Evolutionary conservation across 2,329 filamentous ascomycete species (phyloP), one percentile per base, ranked within the genome.

Genomic region (Emmonsiellopsis sp.): DNA sequence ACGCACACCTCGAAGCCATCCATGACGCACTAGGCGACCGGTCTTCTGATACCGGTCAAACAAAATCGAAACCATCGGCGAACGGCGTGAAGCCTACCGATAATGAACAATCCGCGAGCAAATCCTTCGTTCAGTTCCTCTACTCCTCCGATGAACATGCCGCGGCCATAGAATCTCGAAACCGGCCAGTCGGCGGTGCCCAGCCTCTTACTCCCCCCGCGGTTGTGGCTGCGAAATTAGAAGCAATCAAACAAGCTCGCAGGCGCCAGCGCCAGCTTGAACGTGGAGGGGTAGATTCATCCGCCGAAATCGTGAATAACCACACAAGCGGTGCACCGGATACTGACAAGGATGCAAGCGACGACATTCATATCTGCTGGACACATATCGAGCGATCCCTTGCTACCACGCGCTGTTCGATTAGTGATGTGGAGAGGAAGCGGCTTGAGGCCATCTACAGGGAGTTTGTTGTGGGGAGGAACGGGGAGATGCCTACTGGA

Each of bases 1-100:
- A 98, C 61, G 91, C 93, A 0, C 93, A 98, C 67, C 79, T 98
- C 5, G 92, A 97, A 72, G 93, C 93, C 32, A 96, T 98, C 58
- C 93, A 98, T 66, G 91, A 96, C 60, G 84, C 94, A 2, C 80
- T 98, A 0, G 85, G 83, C 52, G 82, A 85, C 62, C 63, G 60
- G 34, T 61, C 64, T 6, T 53, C 63, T 0, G 75, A 82, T 33
- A 74, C 31, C 56, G 60, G 42, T 57, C 61, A 51, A 65, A 57
- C 43, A 67, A 66, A 43, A 64, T 65, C 53, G 60, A 65, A 53
- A 68, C 66, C 47, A 8, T 49, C 42, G 14, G 36, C 52, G 45
- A 65, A 68, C 31, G 58, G 55, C 13, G 55, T 58, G 6, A 61
- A 59, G 42, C 34, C 53, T 37, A 17, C 39, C 14, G 27, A 40